Base-by-base conservation (phyloP, 1,139 yeast genomes). In the Entelexis sorbosivorans region DNA sequence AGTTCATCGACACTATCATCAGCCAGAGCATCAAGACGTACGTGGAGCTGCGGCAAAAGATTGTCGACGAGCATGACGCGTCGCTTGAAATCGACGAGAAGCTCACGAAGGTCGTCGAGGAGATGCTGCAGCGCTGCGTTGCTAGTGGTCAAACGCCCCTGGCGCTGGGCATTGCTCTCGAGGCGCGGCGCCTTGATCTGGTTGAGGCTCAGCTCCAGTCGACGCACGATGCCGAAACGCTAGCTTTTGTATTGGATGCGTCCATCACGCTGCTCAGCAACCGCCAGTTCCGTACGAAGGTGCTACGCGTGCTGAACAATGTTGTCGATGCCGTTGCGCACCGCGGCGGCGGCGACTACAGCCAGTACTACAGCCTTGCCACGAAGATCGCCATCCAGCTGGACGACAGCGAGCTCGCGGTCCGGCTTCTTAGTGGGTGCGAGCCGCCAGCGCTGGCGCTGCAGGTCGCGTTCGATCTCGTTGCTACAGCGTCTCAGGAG, bases 391-490 rank as follows among this genome's bases (percentile, higher is more conserved):
- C 89, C 50, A 93, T 91, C 44, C 95, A 87, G 66, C 73, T 91
- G 63, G 87, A 88, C 65, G 94, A 88, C 64, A 71, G 79, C 38
- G 68, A 71, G 16, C 73, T 85, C 59, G 95, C 96, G 5, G 73
- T 77, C 38, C 72, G 74, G 52, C 71, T 88, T 50, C 86, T 91
- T 65, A 74, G 77, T 59, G 76, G 76, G 58, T 73, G 85, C 55
- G 64, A 86, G 48, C 69, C 72, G 33, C 54, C 60, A 38, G 67
- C 69, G 19, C 73, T 84, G 56, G 95, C 95, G 5, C 86, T 80
- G 66, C 99, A 91, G 71, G 87, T 93, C 52, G 97, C 97, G 1
- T 91, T 91, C 68, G 98, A 91, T 66, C 76, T 91, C 58, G 97
- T 88, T 5, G 81, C 81, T 53, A 81, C 94, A 14, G 96, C 96